Evolutionary conservation across 176 grass and related monocot genomes (phyloP).

Genomic region (bread wheat (Triticum aestivum)): IWGSC_CS_RefSeq_v2.1 NC_057803.1:23853882-23854381

Average conservation of each 20-base stretch:
- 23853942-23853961: slow-evolving; percentile 69
- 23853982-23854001: slow-evolving; percentile 62
- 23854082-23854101: slow-evolving; percentile 50
- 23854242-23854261: neutral
- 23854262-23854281: slow-evolving; percentile 60
- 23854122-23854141: slow-evolving; percentile 57
- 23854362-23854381: slow-evolving; percentile 40
- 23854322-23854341: slow-evolving; percentile 47
- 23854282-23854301: slow-evolving; percentile 50
- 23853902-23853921: neutral
- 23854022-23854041: slow-evolving; percentile 52
- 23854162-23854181: neutral
- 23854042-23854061: slow-evolving; percentile 23
- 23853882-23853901: neutral
- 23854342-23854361: slow-evolving; percentile 37
- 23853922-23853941: slow-evolving; percentile 38
- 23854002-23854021: slow-evolving; percentile 72
- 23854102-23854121: slow-evolving; percentile 8
- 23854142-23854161: slow-evolving; percentile 58
- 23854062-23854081: slow-evolving; percentile 47
- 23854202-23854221: neutral
- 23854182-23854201: neutral
- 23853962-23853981: slow-evolving; percentile 25
- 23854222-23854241: neutral
- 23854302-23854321: slow-evolving; percentile 50